Base-by-base conservation (phyloP, 2,329 filamentous ascomycete genomes). In the Phialophora macrospora region DNA sequence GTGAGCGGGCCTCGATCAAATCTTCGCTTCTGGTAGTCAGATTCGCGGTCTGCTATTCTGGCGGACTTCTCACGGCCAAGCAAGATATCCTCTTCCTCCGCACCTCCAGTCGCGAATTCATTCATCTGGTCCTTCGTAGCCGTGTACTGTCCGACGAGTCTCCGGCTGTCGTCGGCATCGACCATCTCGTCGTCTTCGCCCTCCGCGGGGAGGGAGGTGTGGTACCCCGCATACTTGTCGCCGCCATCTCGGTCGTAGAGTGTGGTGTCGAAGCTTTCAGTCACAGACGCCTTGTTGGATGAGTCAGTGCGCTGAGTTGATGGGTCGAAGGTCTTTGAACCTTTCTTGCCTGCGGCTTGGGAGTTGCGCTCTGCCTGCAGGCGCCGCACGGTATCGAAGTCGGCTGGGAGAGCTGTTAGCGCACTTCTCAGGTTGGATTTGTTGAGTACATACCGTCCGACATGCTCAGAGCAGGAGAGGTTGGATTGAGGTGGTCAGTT, bases 21-120 rank as follows among this genome's bases (percentile, higher is more conserved):
- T 66, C 93, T 88, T 71, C 93, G 91, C 80, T 96, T 97, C 80
- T 99, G 96, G 77, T 99, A 99, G 75, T 98, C 94, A 69, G 93
- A 96, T 82, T 98, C 94, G 74, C 95, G 90, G 76, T 96, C 94
- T 67, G 89, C 84, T 75, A 99, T 98, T 73, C 94, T 89, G 64
- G 90, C 93, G 77, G 92, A 91, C 80, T 94, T 91, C 82, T 98
- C 95, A 72, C 89, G 87, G 52, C 90, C 91, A 58, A 93, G 85
- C 68, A 99, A 83, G 6, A 94, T 89, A 74, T 99, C 96, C 65
- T 94, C 92, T 79, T 97, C 94, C 76, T 96, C 94, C 28, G 94
- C 92, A 51, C 91, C 93, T 62, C 93, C 93, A 61, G 87, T 88
- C 26, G 94, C 89, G 79, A 97, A 96, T 80, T 99, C 95, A 76